A percentile compares a stretch with the other conserved stretches of the same genome.
These are phyloP conservation scores for Triticum dicoccoides DNA, from an alignment of 176 grass and related monocot genomes.

Conservation along the genomic window DNA sequence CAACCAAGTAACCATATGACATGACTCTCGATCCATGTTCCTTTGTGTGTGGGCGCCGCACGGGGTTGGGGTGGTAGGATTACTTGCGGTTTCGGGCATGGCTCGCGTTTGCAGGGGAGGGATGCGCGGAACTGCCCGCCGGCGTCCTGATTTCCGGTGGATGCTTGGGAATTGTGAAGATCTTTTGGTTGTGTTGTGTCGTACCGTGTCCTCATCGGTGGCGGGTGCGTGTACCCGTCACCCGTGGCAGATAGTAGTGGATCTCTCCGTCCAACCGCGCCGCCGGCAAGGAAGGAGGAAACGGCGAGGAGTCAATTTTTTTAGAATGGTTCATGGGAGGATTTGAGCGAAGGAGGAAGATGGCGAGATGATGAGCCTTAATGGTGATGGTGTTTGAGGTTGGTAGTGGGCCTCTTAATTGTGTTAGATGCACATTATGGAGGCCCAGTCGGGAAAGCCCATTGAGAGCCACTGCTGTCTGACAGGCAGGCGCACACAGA, in stretches of 20 bases:
- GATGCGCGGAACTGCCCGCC: too few species aligned
- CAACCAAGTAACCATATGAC: neutral
- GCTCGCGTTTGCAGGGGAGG: neutral
- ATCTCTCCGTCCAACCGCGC: neutral
- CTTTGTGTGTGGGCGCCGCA: too few species aligned
- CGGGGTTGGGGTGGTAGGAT: neutral
- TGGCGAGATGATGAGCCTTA: too few species aligned
- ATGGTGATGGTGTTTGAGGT: too few species aligned
- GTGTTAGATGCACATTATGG: neutral
- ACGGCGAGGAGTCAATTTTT: neutral
- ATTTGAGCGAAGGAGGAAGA: too few species aligned
- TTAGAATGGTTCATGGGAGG: too few species aligned
- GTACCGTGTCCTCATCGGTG: neutral
- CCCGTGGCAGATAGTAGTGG: neutral
- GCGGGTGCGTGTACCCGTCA: neutral
- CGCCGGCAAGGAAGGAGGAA: neutral
- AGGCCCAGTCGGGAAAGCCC: neutral
- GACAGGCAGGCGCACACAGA: neutral
- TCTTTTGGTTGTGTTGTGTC: neutral
- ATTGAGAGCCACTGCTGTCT: neutral
- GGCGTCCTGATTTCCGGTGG: neutral
- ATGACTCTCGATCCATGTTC: neutral
- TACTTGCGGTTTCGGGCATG: neutral
- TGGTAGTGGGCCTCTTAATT: too few species aligned
- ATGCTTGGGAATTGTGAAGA: neutral